Conservation (phyloP, 2,329 filamentous ascomycete genomes). For the Paramyrothecium sp. region DNA sequence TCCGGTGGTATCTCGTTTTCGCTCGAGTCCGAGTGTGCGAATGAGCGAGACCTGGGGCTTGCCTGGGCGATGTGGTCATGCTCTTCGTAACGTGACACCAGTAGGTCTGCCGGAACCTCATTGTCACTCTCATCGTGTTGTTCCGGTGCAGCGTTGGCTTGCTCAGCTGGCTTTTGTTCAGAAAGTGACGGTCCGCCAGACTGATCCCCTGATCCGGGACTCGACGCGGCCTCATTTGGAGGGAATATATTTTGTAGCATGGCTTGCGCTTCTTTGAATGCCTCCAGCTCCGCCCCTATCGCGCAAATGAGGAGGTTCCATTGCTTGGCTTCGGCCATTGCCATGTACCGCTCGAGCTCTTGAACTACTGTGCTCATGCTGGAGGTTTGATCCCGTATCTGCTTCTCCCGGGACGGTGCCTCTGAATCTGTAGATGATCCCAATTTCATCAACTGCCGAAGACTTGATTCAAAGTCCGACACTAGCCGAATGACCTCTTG, state of each 20-base stretch:
- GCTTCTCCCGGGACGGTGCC: slow-evolving; percentile 30
- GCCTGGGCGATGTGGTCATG: slow-evolving; percentile 12
- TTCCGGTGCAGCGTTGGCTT: not conserved
- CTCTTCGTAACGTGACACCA: slow-evolving; percentile 30
- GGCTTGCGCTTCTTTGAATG: slow-evolving; percentile 58
- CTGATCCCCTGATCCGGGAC: slow-evolving; percentile 3
- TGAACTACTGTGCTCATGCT: slow-evolving; percentile 57
- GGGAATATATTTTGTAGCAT: slow-evolving; percentile 42
- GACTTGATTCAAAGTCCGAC: slow-evolving; percentile 61
- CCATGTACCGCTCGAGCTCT: slow-evolving; percentile 53
- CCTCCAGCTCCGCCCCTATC: slow-evolving; percentile 71
- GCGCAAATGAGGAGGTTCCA: slow-evolving; percentile 78
- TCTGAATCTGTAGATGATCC: slow-evolving; percentile 18
- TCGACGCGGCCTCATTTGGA: slow-evolving; percentile 1
- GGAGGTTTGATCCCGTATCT: slow-evolving; percentile 44
- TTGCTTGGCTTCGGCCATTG: slow-evolving; percentile 55
- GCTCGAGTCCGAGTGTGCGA: slow-evolving; percentile 28
- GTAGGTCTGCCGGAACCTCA: slow-evolving; percentile 39
- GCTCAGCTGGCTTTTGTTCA: not conserved
- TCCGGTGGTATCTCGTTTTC: slow-evolving; percentile 52
- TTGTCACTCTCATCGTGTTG: slow-evolving; percentile 36
- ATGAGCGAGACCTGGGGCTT: slow-evolving; percentile 11
- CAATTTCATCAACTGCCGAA: slow-evolving; percentile 53
- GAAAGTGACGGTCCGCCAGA: not conserved
- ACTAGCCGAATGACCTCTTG: slow-evolving; percentile 58